phyloP scores from a whole-genome alignment of 2,329 filamentous ascomycete genomes.

The Aaosphaeria arxii region DNA sequence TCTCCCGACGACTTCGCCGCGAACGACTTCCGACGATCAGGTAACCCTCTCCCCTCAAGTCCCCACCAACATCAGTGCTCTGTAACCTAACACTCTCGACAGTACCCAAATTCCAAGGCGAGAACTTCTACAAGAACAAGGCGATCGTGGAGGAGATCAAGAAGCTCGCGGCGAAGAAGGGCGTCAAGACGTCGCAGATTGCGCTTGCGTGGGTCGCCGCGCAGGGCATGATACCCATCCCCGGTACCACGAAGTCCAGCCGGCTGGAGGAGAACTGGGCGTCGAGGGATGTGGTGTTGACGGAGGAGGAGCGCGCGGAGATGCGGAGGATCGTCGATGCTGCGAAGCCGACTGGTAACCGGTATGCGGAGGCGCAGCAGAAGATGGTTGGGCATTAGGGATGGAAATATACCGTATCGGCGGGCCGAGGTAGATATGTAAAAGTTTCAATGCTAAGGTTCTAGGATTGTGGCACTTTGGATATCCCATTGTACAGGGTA shows the following conservation, averaged over 20 bases:
- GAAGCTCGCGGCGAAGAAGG: constrained; percentile 44
- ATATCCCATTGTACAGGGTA: too few relatives aligned
- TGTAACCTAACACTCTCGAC: background rate
- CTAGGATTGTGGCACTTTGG: too few relatives aligned
- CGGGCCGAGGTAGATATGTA: too few relatives aligned
- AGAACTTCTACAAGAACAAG: constrained; percentile 38
- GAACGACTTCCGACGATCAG: background rate
- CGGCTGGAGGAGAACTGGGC: constrained; percentile 31
- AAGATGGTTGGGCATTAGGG: background rate
- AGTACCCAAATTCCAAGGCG: constrained; percentile 42
- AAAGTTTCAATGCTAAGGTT: too few relatives aligned
- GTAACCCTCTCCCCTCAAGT: background rate
- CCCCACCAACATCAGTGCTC: background rate
- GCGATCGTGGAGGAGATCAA: constrained; percentile 30
- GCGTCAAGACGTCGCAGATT: constrained; percentile 56
- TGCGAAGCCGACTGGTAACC: background rate
- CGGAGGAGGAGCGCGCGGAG: constrained; percentile 21
- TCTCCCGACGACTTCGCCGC: constrained; percentile 45
- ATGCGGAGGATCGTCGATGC: background rate
- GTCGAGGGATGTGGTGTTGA: constrained; percentile 22
- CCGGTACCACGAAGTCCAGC: constrained; percentile 38
- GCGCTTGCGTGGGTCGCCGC: constrained; percentile 42
- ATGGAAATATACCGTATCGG: background rate
- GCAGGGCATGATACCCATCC: constrained; percentile 50
- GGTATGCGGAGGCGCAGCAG: background rate